Conservation (phyloP, 208 protist genomes). For the Vickermania ingenoplastis region DNA sequence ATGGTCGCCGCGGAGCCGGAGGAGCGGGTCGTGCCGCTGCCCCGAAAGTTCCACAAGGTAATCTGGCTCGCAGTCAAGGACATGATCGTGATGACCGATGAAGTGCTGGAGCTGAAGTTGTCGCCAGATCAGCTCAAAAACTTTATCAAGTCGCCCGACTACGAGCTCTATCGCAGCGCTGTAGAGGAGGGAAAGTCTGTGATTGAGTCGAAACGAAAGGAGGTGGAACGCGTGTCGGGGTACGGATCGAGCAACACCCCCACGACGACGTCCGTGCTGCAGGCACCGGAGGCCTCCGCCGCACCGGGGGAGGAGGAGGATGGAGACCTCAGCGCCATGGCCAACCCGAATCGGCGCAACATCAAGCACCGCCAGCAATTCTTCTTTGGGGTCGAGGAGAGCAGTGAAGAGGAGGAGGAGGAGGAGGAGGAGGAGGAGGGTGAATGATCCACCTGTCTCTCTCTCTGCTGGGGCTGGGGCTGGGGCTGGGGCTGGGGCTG, state of each 20-base stretch:
- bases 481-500: no score
- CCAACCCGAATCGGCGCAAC: constrained; percentile 68
- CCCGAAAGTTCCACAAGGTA: constrained; percentile 85
- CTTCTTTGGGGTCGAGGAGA: constrained; percentile 47
- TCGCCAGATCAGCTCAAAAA: constrained; percentile 66
- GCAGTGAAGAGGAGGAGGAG: constrained; percentile 34
- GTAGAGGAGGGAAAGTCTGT: constrained; percentile 27
- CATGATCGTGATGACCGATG: constrained; percentile 59
- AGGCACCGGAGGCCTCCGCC: constrained; percentile 2
- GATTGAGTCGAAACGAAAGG: constrained; percentile 24
- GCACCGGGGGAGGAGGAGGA: constrained; percentile 12
- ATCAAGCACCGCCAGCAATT: constrained; percentile 67
- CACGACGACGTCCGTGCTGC: constrained; percentile 53
- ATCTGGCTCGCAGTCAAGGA: constrained; percentile 78
- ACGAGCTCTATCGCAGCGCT: constrained; percentile 28
- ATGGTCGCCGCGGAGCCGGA: constrained; percentile 1
- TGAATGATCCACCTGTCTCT: background rate
- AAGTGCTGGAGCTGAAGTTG: constrained; percentile 48
- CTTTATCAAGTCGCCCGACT: constrained; percentile 28
- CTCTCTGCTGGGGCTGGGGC: background rate
- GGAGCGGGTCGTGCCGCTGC: constrained; percentile 47
- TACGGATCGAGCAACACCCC: constrained; percentile 18
- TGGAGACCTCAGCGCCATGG: constrained; percentile 8
- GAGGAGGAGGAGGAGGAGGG: constrained; percentile 25
- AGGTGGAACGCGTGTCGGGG: constrained; percentile 36